phyloP scores from a whole-genome alignment of 306 rosid species.

The Quercus aquifolioides region DNA sequence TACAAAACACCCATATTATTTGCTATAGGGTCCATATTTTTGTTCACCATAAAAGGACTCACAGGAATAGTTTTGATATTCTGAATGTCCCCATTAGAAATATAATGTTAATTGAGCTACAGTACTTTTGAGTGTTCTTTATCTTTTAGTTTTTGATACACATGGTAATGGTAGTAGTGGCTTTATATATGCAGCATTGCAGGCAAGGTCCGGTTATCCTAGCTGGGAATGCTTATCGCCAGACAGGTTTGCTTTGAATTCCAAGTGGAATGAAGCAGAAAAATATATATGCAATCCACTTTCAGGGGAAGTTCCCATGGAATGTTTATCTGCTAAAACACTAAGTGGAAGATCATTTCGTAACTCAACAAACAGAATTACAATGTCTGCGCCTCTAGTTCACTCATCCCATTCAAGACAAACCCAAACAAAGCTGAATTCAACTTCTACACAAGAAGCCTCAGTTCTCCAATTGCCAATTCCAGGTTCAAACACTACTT shows the following conservation, averaged over 20 bases:
- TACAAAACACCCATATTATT: no score
- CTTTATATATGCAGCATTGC: slow-evolving; percentile 60
- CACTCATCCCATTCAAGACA: slow-evolving; percentile 45
- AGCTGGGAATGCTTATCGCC: slow-evolving; percentile 81
- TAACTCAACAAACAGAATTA: slow-evolving; percentile 50
- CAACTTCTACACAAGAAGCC: slow-evolving; percentile 38
- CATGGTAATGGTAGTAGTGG: slow-evolving; percentile 9
- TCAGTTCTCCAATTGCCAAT: slow-evolving; percentile 38
- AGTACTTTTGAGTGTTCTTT: no score
- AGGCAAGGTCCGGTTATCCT: slow-evolving; percentile 56
- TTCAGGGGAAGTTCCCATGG: slow-evolving; percentile 91
- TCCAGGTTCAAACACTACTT: slow-evolving; percentile 50
- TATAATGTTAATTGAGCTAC: no score
- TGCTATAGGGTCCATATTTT: no score
- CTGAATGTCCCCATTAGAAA: no score
- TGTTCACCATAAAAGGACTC: no score
- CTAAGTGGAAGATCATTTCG: slow-evolving; percentile 80
- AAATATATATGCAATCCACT: slow-evolving; percentile 88
- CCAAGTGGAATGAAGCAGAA: slow-evolving; percentile 98
- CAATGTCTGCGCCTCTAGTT: slow-evolving; percentile 73
- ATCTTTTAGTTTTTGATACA: neutral
- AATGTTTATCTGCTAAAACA: slow-evolving; percentile 92
- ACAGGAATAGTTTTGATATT: no score
- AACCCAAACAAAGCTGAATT: slow-evolving; percentile 42
- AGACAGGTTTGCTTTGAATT: slow-evolving; percentile 86